phyloP scores from a whole-genome alignment of 1,139 yeast genomes.

The Hyphopichia fennica region DNA sequence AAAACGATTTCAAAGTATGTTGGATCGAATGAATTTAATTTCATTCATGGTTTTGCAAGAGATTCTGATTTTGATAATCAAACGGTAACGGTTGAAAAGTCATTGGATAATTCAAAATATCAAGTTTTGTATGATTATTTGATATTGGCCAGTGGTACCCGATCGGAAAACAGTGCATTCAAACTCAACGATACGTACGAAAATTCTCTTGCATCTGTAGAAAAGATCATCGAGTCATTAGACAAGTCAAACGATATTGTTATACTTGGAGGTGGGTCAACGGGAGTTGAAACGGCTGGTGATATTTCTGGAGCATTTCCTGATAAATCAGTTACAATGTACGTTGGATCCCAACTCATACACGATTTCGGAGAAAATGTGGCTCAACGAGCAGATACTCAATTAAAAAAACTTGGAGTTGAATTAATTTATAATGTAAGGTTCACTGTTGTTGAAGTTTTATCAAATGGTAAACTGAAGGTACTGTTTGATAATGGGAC shows the following conservation, averaged over 20 bases:
- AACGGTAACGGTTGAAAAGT: not conserved
- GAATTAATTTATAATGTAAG: conserved; percentile 23
- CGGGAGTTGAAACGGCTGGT: conserved; percentile 42
- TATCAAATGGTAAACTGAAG: conserved; percentile 2
- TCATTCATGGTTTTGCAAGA: conserved; percentile 21
- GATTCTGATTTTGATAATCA: conserved; percentile 20
- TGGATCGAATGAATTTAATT: conserved; percentile 13
- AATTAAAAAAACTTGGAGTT: conserved; percentile 24
- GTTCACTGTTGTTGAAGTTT: conserved; percentile 6
- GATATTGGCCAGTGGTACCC: conserved; percentile 34
- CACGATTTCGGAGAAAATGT: conserved; percentile 12
- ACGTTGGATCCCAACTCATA: conserved; percentile 28
- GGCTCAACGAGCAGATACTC: conserved; percentile 15
- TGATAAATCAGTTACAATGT: conserved; percentile 22
- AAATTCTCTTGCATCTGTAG: conserved; percentile 14
- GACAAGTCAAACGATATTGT: conserved; percentile 26
- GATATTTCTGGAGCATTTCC: conserved; percentile 26
- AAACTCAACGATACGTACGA: conserved; percentile 22
- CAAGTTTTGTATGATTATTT: conserved; percentile 26
- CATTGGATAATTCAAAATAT: not conserved
- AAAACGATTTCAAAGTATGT: conserved; percentile 14
- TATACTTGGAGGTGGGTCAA: conserved; percentile 39
- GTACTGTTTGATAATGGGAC: conserved; percentile 16
- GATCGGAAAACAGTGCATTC: conserved; percentile 22
- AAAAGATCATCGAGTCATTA: conserved; percentile 14